Conservation (phyloP, 2,329 filamentous ascomycete genomes). For the Paecilomyces fulvus region DNA sequence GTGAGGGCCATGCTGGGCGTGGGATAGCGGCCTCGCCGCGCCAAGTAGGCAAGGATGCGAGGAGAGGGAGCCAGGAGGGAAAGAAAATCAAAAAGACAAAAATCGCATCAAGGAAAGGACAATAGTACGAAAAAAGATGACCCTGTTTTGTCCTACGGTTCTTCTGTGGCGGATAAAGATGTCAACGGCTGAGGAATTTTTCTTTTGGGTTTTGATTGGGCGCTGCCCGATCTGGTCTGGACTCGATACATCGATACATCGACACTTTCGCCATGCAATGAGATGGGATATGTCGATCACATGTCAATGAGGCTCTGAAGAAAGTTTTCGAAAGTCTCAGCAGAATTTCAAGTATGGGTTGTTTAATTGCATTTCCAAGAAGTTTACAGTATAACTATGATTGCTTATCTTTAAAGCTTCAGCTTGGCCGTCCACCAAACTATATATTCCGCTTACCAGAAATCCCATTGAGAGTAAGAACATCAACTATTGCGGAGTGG, state of each 20-base stretch:
- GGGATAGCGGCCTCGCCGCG: conserved; percentile 25
- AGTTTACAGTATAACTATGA: too few relatives aligned
- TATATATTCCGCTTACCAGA: too few relatives aligned
- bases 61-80: conserved; percentile 28
- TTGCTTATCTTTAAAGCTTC: too few relatives aligned
- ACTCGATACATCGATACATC: background rate
- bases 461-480: too few relatives aligned
- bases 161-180: background rate
- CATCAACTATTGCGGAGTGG: too few relatives aligned
- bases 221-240: background rate
- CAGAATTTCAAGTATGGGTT: too few relatives aligned
- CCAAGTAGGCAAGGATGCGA: conserved; percentile 32
- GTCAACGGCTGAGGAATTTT: background rate
- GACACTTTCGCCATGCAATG: background rate
- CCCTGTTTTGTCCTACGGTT: background rate
- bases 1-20: conserved; percentile 30
- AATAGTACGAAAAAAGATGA: background rate
- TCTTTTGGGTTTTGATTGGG: background rate
- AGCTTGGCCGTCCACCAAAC: too few relatives aligned
- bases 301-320: too few relatives aligned
- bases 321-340: too few relatives aligned
- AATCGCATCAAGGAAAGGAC: background rate
- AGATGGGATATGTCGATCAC: background rate
- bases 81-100: conserved; percentile 3
- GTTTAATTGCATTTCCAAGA: too few relatives aligned